Evolutionary conservation across 352 stramenopile genomes (phyloP).

Genomic region (Aphanomyces cochlioides): DNA sequence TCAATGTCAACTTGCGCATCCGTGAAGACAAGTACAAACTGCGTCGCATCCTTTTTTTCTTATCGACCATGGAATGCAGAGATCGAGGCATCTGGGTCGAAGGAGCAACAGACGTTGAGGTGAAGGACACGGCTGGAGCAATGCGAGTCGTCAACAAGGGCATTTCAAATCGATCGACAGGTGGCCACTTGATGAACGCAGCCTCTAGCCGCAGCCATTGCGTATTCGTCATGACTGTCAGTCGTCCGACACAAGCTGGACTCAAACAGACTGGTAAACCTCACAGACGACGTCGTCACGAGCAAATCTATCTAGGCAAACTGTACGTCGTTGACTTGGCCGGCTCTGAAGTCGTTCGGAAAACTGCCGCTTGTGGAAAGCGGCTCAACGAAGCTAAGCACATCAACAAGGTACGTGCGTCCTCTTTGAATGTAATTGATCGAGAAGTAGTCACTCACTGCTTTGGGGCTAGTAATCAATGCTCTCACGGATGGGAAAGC

Average conservation of each 20-base stretch:
- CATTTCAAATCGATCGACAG: conserved; percentile 41
- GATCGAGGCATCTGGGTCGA: conserved; percentile 43
- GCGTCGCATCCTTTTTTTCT: not conserved
- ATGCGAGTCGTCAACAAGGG: conserved; percentile 43
- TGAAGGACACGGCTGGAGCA: conserved; percentile 37
- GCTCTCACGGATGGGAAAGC: conserved; percentile 45
- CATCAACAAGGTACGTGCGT: conserved; percentile 51
- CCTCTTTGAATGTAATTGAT: not conserved
- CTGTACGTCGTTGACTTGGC: conserved; percentile 68
- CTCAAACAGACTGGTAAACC: conserved; percentile 28
- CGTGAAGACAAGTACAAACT: conserved; percentile 42
- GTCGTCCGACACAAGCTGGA: conserved; percentile 21
- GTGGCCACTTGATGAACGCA: conserved; percentile 51
- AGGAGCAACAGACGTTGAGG: conserved; percentile 44
- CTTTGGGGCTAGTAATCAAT: conserved; percentile 68
- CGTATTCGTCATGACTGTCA: conserved; percentile 57
- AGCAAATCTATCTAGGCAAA: conserved; percentile 30
- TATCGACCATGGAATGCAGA: conserved; percentile 22
- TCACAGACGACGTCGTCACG: not conserved
- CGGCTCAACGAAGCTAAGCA: conserved; percentile 67
- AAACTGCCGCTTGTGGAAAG: conserved; percentile 46
- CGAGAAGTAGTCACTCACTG: conserved; percentile 57
- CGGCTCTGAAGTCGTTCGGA: conserved; percentile 61
- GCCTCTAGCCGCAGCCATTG: conserved; percentile 68
- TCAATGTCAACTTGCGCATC: conserved; percentile 41